Evolutionary conservation across 2,329 filamentous ascomycete species (phyloP), one percentile per base, ranked within the genome.

Genomic region (Paraconiothyrium sp.): DNA sequence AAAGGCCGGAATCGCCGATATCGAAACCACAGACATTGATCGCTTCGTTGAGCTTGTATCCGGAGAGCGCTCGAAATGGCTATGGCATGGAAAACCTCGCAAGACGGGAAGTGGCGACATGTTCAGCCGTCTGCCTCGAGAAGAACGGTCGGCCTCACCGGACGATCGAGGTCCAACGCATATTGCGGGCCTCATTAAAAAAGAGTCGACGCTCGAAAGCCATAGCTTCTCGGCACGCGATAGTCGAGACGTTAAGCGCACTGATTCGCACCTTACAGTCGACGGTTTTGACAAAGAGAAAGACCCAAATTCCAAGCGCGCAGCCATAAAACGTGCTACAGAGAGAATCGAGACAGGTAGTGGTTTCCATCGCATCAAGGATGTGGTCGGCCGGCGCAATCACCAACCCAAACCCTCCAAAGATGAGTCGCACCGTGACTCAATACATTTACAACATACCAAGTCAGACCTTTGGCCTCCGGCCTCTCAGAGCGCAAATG

Each of bases 21-120:
- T 97, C 39, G 95, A 99, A 80, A 98, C 94, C 0, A 84, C 93
- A 10, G 93, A 98, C 72, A 88, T 97, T 57, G 93, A 97, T 69
- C 89, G 85, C 49, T 97, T 98, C 67, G 86, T 92, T 52, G 88
- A 88, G 61, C 83, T 97, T 30, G 88, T 91, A 0, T 90, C 89
- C 63, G 94, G 95, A 37, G 92, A 95, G 75, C 88, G 92, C 59
- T 85, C 92, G 16, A 97, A 97, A 77, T 98, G 94, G 93, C 84
- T 99, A 1, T 99, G 95, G 95, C 86, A 92, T 63, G 95, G 94
- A 16, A 98, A 97, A 76, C 87, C 92, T 41, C 88, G 90, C 63
- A 93, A 94, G 73, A 85, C 73, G 14, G 61, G 56, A 24, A 66
- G 70, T n/a, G 67, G 66, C 8, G 77, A 79, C 56, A 78, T 80